Percentiles rank a stretch among this genome's conserved stretches.
These are phyloP conservation scores for Neonectria magnoliae DNA, from an alignment of 2,329 filamentous ascomycete species.

Conservation along the genomic window DNA sequence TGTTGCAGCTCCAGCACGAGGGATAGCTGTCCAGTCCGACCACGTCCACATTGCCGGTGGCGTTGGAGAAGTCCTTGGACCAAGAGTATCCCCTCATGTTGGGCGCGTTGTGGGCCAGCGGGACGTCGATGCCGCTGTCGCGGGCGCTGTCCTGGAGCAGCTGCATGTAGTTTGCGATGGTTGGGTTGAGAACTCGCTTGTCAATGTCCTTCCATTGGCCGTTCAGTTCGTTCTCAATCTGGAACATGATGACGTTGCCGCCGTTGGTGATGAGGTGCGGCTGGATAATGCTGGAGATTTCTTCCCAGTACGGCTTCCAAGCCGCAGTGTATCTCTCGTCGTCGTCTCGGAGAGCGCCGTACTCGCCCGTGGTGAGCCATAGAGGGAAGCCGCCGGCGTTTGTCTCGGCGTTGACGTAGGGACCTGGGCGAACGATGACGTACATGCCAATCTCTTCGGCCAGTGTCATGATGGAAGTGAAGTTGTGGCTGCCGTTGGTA, in stretches of 20 bases:
- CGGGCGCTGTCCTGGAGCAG: constrained; percentile 62
- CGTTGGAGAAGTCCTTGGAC: constrained; percentile 68
- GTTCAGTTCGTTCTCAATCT: constrained; percentile 65
- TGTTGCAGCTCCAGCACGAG: constrained; percentile 71
- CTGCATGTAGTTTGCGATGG: constrained; percentile 66
- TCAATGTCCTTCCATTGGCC: constrained; percentile 54
- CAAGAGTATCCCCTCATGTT: constrained; percentile 66
- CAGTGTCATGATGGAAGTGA: constrained; percentile 58
- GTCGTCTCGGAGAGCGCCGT: constrained; percentile 63
- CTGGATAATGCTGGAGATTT: constrained; percentile 60
- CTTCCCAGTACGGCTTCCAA: constrained; percentile 63
- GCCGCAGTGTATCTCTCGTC: constrained; percentile 62
- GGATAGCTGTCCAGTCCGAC: constrained; percentile 63
- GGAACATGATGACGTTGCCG: constrained; percentile 65
- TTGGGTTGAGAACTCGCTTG: constrained; percentile 57
- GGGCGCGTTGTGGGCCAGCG: constrained; percentile 67
- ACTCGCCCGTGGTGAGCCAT: constrained; percentile 70
- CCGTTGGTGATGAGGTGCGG: constrained; percentile 66
- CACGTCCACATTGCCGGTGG: constrained; percentile 65
- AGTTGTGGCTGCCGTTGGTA: constrained; percentile 53
- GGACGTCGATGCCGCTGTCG: constrained; percentile 67
- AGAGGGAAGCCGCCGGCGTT: constrained; percentile 70
- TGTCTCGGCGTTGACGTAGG: constrained; percentile 72
- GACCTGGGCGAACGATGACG: constrained; percentile 62
- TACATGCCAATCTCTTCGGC: constrained; percentile 59